Base-by-base conservation (phyloP, 2,329 filamentous ascomycete genomes). In the Keithomyces neogunnii region DNA sequence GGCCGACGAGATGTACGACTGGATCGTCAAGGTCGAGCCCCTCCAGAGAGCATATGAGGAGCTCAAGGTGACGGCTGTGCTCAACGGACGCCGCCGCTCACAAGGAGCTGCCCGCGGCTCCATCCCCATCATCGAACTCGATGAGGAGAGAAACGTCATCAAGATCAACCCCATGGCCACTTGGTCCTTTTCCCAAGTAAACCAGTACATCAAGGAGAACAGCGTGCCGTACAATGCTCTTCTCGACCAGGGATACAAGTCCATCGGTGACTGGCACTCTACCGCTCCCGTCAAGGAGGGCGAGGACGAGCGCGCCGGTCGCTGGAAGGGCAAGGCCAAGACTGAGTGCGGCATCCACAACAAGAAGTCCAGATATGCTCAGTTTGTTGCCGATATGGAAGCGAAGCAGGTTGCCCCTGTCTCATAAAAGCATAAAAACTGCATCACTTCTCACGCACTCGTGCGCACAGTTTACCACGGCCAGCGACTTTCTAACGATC, bases 281-380 rank as follows among this genome's bases (percentile, higher is more conserved):
- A 99, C 93, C 3, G 86, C 83, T 60, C 91, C 93, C 10, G 90
- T 97, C 55, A 83, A 78, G 56, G 89, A 92, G 53, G 88, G 88
- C 58, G 93, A 99, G 72, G 93, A 97, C 63, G 93, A 99, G 81
- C 86, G 93, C 48, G 87, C 93, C 7, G 93, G 93, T 53, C 85
- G 93, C 60, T 99, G 93, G 93, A 96, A 96, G 80, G 93, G 93
- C 55, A 87, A 90, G 69, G 74, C 79, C 63, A 99, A 99, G 85
- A 95, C 90, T 13, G 93, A 99, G 75, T 99, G 93, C 69, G 93
- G 93, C 46, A 97, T 99, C 65, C 93, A 99, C 81, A 97, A 97
- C 78, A 95, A 93, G 72, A 86, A 91, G 69, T 95, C 89, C 53
- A 85, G 90, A 60, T 99, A 97, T 64, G 88, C 90, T 9, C 84